Conservation (phyloP, 1,284 basidiomycete species). For the Pascua sp. region DNA sequence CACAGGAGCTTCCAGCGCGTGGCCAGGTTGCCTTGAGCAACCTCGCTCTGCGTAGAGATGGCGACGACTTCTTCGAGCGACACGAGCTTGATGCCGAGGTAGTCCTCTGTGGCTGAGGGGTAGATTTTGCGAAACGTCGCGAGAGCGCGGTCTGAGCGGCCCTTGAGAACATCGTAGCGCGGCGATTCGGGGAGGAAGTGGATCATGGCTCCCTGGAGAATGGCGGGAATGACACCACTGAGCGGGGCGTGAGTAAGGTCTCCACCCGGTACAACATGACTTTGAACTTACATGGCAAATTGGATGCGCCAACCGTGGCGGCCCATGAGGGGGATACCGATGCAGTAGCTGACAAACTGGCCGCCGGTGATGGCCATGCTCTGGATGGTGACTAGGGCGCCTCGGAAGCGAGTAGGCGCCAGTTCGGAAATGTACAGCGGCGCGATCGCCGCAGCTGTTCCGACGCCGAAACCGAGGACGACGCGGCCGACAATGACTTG, state of each 20-base stretch:
- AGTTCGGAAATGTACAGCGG: constrained; percentile 50
- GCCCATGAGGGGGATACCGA: constrained; percentile 46
- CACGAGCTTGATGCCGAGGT: constrained; percentile 43
- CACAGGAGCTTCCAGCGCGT: constrained; percentile 59
- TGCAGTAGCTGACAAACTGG: constrained; percentile 45
- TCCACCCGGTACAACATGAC: too few species aligned
- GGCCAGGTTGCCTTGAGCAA: constrained; percentile 49
- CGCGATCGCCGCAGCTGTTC: constrained; percentile 43
- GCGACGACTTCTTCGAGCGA: constrained; percentile 42
- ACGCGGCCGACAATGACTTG: constrained; percentile 45
- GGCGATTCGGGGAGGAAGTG: constrained; percentile 48
- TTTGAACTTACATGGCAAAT: constrained; percentile 33
- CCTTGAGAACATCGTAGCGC: constrained; percentile 41
- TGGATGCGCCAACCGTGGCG: constrained; percentile 26
- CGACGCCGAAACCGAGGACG: constrained; percentile 49
- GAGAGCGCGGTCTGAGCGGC: constrained; percentile 31
- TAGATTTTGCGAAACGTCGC: constrained; percentile 35
- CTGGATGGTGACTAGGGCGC: constrained; percentile 48
- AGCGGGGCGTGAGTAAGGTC: too few species aligned
- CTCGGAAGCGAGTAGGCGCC: constrained; percentile 46
- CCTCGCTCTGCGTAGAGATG: constrained; percentile 21
- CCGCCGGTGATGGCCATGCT: constrained; percentile 47
- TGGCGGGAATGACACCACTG: too few species aligned
- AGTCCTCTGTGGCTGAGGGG: constrained; percentile 30
- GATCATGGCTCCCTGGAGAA: neutral